phyloP scores from a whole-genome alignment of 2,329 filamentous ascomycete species.

The Diaporthe vexans region DNA sequence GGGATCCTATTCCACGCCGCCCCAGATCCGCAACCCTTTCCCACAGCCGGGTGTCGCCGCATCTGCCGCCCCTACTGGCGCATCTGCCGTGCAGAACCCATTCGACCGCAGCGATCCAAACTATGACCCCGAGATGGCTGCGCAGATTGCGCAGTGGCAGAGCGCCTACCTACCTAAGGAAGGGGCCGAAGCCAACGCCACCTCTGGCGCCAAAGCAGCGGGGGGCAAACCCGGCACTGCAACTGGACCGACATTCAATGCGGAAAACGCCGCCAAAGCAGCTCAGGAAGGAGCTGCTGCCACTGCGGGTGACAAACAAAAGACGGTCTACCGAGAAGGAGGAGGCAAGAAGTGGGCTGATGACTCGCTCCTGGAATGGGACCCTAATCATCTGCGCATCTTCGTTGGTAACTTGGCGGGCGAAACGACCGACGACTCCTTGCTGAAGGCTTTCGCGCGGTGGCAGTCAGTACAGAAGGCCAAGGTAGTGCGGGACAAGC shows the following conservation, averaged over 20 bases:
- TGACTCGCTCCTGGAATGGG: constrained; percentile 91
- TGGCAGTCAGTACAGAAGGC: constrained; percentile 94
- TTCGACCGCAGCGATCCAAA: constrained; percentile 53
- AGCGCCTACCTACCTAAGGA: constrained; percentile 84
- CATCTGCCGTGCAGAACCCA: constrained; percentile 45
- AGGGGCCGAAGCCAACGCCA: constrained; percentile 51
- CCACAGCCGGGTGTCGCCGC: constrained; percentile 67
- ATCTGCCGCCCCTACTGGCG: constrained; percentile 42
- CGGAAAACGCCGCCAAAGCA: constrained; percentile 51
- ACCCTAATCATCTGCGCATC: constrained; percentile 91
- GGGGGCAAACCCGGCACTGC: constrained; percentile 48
- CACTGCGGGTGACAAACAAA: constrained; percentile 74
- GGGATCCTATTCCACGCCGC: constrained; percentile 64
- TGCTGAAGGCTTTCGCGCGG: constrained; percentile 92
- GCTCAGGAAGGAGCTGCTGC: constrained; percentile 60
- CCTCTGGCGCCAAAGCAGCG: constrained; percentile 45
- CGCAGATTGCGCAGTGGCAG: constrained; percentile 95
- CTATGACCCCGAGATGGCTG: constrained; percentile 85
- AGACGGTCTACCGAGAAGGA: constrained; percentile 89
- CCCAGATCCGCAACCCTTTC: constrained; percentile 87
- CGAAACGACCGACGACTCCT: constrained; percentile 95
- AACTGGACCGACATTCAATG: constrained; percentile 50
- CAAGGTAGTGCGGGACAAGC: constrained; percentile 93
- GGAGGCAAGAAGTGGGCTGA: constrained; percentile 96
- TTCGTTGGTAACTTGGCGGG: constrained; percentile 98